A percentile compares a stretch with the other conserved stretches of the same genome.
These are phyloP conservation scores for Neophaeococcomyces mojaviensis DNA, from an alignment of 2,329 filamentous ascomycete species.

Conservation along the genomic window DNA sequence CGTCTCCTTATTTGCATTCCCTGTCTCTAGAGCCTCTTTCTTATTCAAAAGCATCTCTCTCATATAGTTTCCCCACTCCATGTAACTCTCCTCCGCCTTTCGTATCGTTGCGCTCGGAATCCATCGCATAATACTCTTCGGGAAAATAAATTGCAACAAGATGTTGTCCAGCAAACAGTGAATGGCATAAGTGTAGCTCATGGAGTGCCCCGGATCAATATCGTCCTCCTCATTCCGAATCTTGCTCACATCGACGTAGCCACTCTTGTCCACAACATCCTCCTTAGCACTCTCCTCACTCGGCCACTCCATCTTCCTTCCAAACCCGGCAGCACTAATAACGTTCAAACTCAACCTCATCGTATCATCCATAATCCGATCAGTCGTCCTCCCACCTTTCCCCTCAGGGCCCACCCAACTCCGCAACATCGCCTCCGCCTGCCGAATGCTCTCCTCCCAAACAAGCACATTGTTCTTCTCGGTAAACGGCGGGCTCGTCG, in stretches of 20 bases:
- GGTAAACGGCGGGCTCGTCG: slow-evolving; percentile 64
- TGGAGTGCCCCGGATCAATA: slow-evolving; percentile 44
- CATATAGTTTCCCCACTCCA: slow-evolving; percentile 64
- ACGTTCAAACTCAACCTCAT: slow-evolving; percentile 56
- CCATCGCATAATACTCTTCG: slow-evolving; percentile 46
- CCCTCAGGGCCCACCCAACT: slow-evolving; percentile 47
- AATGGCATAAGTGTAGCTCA: slow-evolving; percentile 61
- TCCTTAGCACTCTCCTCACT: slow-evolving; percentile 42
- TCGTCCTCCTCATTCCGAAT: slow-evolving; percentile 23
- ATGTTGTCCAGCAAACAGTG: slow-evolving; percentile 56
- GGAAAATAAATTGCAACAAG: slow-evolving; percentile 53
- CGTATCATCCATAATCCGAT: slow-evolving; percentile 54
- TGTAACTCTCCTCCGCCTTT: slow-evolving; percentile 47
- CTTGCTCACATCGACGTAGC: slow-evolving; percentile 26
- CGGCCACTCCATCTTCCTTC: slow-evolving; percentile 50
- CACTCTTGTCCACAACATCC: slow-evolving; percentile 39
- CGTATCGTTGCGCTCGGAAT: slow-evolving; percentile 48
- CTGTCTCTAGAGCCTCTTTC: slow-evolving; percentile 37
- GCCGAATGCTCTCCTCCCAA: slow-evolving; percentile 55
- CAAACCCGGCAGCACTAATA: slow-evolving; percentile 66
- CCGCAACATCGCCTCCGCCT: slow-evolving; percentile 55
- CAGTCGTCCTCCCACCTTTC: slow-evolving; percentile 43
- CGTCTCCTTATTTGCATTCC: slow-evolving; percentile 32
- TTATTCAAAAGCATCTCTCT: slow-evolving; percentile 60
- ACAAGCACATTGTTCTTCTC: slow-evolving; percentile 66